Evolutionary conservation across 1,284 basidiomycete genomes (phyloP).

Genomic region (Xanthoconium separans): DNA sequence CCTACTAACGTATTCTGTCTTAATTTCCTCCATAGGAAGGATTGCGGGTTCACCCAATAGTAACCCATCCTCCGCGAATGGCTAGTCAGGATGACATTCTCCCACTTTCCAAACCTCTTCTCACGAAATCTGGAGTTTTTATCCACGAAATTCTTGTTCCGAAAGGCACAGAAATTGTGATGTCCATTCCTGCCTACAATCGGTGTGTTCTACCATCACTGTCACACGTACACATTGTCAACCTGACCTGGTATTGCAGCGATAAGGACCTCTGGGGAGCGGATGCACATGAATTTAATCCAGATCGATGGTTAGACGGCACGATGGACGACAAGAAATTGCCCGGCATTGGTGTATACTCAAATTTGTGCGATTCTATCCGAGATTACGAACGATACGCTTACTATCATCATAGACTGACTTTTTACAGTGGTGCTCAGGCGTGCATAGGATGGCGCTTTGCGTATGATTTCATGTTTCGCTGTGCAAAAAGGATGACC

Average conservation of each 20-base stretch:
- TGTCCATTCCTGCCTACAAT: slow-evolving; percentile 39
- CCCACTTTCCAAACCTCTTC: slow-evolving; percentile 45
- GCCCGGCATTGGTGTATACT: slow-evolving; percentile 45
- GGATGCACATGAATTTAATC: slow-evolving; percentile 49
- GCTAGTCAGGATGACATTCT: slow-evolving; percentile 43
- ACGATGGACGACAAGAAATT: slow-evolving; percentile 33
- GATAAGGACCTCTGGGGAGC: slow-evolving; percentile 48
- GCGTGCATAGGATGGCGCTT: slow-evolving; percentile 53
- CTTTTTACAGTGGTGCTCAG: slow-evolving; percentile 42
- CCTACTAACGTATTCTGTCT: neutral
- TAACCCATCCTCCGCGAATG: slow-evolving; percentile 32
- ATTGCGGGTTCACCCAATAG: slow-evolving; percentile 37
- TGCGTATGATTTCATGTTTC: slow-evolving; percentile 17
- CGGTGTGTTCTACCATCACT: slow-evolving; percentile 21
- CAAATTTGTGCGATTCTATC: slow-evolving; percentile 42
- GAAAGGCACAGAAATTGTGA: slow-evolving; percentile 33
- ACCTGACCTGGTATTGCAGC: slow-evolving; percentile 15
- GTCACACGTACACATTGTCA: neutral
- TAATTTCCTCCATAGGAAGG: slow-evolving; percentile 30
- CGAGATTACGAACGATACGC: neutral
- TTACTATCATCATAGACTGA: slow-evolving; percentile 32
- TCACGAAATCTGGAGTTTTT: slow-evolving; percentile 33
- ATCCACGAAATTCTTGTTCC: slow-evolving; percentile 38
- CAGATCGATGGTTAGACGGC: slow-evolving; percentile 47
- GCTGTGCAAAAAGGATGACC: neutral